Conservation (phyloP, 257 asterid species). For the Solanum stenotomum region DNA sequence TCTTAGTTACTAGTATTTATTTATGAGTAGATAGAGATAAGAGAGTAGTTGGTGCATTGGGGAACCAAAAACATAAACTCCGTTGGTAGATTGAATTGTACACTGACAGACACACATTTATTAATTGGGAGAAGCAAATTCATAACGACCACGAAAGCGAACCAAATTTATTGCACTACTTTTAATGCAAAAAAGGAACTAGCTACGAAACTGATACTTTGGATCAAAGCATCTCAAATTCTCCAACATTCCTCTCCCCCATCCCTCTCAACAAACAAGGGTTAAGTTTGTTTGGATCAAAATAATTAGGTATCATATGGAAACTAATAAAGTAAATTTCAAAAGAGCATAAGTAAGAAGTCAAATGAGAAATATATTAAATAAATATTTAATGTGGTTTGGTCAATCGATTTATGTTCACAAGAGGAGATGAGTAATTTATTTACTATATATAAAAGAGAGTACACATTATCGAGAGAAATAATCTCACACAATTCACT, state of each 20-base stretch:
- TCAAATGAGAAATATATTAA: too few species aligned
- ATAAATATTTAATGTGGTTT: too few species aligned
- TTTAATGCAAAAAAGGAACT: not conserved
- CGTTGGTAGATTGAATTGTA: not conserved
- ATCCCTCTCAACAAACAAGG: not conserved
- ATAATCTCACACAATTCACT: too few species aligned
- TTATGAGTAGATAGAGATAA: too few species aligned
- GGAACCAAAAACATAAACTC: not conserved
- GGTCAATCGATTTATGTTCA: too few species aligned
- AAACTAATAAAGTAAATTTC: too few species aligned
- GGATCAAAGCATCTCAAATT: not conserved
- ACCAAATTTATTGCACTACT: not conserved
- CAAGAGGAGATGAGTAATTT: too few species aligned
- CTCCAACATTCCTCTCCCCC: not conserved
- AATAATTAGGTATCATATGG: too few species aligned
- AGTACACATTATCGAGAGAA: too few species aligned
- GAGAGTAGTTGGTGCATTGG: not conserved
- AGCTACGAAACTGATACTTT: not conserved
- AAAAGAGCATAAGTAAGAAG: too few species aligned
- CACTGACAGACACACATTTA: not conserved
- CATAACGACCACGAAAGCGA: not conserved
- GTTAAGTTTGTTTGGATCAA: too few species aligned
- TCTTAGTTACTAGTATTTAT: not conserved
- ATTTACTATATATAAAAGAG: too few species aligned
- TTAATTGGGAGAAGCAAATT: not conserved